phyloP scores from a whole-genome alignment of 2,329 filamentous ascomycete genomes.

The Colletotrichum spinosum region DNA sequence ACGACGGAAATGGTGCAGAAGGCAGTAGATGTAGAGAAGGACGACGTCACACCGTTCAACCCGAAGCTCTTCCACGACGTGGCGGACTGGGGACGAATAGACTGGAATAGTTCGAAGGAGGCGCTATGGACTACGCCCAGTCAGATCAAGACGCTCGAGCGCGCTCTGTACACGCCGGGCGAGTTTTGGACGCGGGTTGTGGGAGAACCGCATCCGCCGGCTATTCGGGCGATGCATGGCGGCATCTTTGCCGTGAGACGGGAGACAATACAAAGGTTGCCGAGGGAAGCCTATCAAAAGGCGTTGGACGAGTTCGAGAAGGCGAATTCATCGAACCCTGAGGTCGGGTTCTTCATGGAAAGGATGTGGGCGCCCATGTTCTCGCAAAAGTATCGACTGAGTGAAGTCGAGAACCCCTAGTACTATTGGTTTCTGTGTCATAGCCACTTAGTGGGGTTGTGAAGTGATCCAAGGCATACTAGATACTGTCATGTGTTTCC shows the following conservation, averaged over 20 bases:
- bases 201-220: constrained; percentile 28
- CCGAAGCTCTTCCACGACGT: constrained; percentile 25
- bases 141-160: constrained; percentile 27
- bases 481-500: not conserved
- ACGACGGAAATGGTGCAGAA: constrained; percentile 28
- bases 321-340: constrained; percentile 35
- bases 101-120: constrained; percentile 35
- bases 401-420: constrained; percentile 11
- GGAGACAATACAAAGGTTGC: constrained; percentile 32
- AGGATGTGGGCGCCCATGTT: constrained; percentile 39
- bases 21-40: constrained; percentile 10
- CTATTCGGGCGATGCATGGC: constrained; percentile 37
- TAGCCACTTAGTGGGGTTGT: not conserved
- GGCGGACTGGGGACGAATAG: constrained; percentile 32
- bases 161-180: constrained; percentile 31
- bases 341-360: constrained; percentile 38
- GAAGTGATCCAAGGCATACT: not conserved
- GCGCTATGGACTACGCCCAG: constrained; percentile 35
- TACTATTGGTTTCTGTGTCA: not conserved
- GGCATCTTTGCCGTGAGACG: constrained; percentile 33
- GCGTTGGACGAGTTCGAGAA: constrained; percentile 33
- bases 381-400: constrained; percentile 27
- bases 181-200: constrained; percentile 33
- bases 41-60: constrained; percentile 38
- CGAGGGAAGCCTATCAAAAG: constrained; percentile 21